Evolutionary conservation across 495 filamentous ascomycete genomes (phyloP), one percentile per base, ranked within the genome.

Genomic region (Daldinia loculata): DNA sequence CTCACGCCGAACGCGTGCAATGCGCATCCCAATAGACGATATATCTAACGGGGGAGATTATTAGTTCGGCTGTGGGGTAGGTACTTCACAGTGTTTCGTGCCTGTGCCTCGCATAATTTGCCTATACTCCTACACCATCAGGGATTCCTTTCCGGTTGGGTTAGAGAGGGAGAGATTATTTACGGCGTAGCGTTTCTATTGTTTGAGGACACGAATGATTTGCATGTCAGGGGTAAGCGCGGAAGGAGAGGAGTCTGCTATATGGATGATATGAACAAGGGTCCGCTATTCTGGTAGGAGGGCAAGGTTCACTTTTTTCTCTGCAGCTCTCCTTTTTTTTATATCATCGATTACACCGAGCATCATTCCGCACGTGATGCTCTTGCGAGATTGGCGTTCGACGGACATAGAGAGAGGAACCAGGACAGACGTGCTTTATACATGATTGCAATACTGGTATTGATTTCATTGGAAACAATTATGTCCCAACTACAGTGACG

Each of bases 1-100:
- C 85, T 45, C 93, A 93, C 69, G 93, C 88, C 45, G 95, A 99
- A 84, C 87, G 96, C 43, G 94, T 99, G 74, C 95, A 98, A 85
- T 99, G 95, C 80, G 96, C 95, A 68, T 95, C 93, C 6, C 95
- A 98, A 88, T 99, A 97, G 90, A 71, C 45, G n/a, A 32, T n/a
- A 2, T 48, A 9, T 19, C 48, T 15, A 50, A 29, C n/a, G 32
- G 27, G 52, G 36, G 14, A 52, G 17, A 43, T 48, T 48, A 36
- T 64, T 58, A 22, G 19, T 32, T 57, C 15, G 24, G 41, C 22
- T 24, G 12, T 17, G 34, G 39, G 56, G 34, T 39, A 58, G 50
- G 34, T 60, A 53, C 24, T 38, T 32, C 19, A 58, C 19, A 32
- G 38, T 51, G 17, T 61, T 32, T 45, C 56, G 38, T 34, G 43